A percentile compares a stretch with the other conserved stretches of the same genome.
These are phyloP conservation scores for Stephanodiscus minutulus DNA, from an alignment of 108 stramenopile genomes.

Conservation along the genomic window DNA sequence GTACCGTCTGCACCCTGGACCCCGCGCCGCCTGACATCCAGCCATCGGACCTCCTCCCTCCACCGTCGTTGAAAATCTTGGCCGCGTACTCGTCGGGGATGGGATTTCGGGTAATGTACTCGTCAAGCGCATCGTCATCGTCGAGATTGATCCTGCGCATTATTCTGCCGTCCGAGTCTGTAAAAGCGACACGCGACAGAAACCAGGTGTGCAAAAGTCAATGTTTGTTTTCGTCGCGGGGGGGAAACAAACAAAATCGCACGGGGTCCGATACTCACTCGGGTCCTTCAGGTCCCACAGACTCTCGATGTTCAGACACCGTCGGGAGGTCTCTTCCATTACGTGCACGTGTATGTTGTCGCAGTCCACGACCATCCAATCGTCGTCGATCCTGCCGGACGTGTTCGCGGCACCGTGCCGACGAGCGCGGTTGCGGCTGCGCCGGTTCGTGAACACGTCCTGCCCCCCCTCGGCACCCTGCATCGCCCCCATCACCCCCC, in stretches of 20 bases:
- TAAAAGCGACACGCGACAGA: not conserved
- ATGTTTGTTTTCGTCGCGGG: not conserved
- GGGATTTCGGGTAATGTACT: conserved; percentile 69
- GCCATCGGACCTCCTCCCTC: conserved; percentile 7
- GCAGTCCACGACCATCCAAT: conserved; percentile 84
- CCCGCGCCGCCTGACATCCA: conserved; percentile 35
- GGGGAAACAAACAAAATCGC: not conserved
- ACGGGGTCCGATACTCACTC: conserved; percentile 7
- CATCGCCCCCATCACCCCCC: conserved; percentile 66
- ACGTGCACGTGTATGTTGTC: conserved; percentile 83
- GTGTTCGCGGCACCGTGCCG: conserved; percentile 28
- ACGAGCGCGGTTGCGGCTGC: conserved; percentile 31
- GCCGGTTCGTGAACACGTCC: conserved; percentile 46
- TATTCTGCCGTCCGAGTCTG: conserved; percentile 51
- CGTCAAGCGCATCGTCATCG: conserved; percentile 75
- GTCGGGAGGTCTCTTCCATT: conserved; percentile 54
- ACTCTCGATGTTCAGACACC: conserved; percentile 65
- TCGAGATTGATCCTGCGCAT: conserved; percentile 47
- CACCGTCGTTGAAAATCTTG: conserved; percentile 18
- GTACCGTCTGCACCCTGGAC: conserved; percentile 25
- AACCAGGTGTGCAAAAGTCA: not conserved
- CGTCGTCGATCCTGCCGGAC: conserved; percentile 43
- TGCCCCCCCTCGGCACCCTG: conserved; percentile 58
- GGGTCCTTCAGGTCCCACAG: conserved; percentile 63
- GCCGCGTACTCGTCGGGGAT: conserved; percentile 62